phyloP scores from a whole-genome alignment of 75 land plant genomes.

The Gnetum montanum region DNA sequence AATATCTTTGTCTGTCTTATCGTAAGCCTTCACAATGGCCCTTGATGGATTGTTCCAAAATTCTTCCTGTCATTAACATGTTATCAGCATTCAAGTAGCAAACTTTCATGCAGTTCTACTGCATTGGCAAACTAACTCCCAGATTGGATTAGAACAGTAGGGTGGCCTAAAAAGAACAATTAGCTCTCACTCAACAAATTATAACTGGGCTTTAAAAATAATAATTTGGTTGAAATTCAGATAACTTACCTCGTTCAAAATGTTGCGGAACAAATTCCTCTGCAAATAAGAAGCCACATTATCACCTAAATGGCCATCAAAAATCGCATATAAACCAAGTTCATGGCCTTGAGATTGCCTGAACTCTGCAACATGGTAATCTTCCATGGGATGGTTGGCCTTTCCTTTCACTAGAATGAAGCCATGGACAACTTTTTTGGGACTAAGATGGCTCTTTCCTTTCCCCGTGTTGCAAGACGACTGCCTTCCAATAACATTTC shows the following conservation, averaged over 20 bases:
- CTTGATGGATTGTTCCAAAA: constrained; percentile 55
- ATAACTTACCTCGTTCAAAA: constrained; percentile 45
- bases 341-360: constrained; percentile 16
- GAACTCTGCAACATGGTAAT: constrained; percentile 32
- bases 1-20: constrained; percentile 65
- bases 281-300: constrained; percentile 51
- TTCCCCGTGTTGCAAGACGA: constrained; percentile 13
- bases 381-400: constrained; percentile 41
- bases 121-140: neutral
- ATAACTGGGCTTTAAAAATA: neutral
- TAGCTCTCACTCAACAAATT: neutral
- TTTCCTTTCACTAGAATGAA: constrained; percentile 33
- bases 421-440: constrained; percentile 20
- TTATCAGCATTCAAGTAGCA: neutral
- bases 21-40: constrained; percentile 65
- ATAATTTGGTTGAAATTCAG: neutral
- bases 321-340: constrained; percentile 64
- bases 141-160: neutral
- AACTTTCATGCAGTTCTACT: neutral
- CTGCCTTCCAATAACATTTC: neutral
- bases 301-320: constrained; percentile 63
- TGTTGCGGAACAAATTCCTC: constrained; percentile 49
- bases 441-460: constrained; percentile 15
- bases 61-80: constrained; percentile 32
- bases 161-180: neutral